phyloP scores from a whole-genome alignment of 2,329 filamentous ascomycete species.

The Emmonsiellopsis sp. region DNA sequence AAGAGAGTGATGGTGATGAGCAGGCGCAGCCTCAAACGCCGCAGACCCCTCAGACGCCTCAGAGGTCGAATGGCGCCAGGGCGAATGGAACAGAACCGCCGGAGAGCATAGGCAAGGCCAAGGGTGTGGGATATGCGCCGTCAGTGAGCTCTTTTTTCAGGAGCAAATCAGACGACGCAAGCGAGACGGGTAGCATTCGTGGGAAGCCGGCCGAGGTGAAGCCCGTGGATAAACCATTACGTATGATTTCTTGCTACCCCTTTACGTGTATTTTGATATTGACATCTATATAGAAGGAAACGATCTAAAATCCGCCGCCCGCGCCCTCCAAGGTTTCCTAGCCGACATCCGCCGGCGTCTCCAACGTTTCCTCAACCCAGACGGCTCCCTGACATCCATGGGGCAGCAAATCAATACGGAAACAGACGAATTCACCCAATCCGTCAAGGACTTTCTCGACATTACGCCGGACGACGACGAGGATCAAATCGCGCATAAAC shows the following conservation, averaged over 20 bases:
- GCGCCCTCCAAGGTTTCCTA: constrained; percentile 77
- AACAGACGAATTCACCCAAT: constrained; percentile 33
- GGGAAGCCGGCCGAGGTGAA: constrained; percentile 23
- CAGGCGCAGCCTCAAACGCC: constrained; percentile 2
- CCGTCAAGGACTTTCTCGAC: constrained; percentile 38
- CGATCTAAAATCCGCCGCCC: constrained; percentile 71
- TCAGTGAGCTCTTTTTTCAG: constrained; percentile 32
- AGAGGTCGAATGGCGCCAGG: constrained; percentile 22
- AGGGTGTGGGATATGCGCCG: constrained; percentile 23
- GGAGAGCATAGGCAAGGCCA: constrained; percentile 19
- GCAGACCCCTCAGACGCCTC: constrained; percentile 11
- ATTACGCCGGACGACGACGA: constrained; percentile 42
- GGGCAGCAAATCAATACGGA: constrained; percentile 22
- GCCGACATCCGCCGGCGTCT: constrained; percentile 68
- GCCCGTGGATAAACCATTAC: constrained; percentile 20
- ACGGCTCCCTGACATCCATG: constrained; percentile 40
- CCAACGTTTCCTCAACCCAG: constrained; percentile 51
- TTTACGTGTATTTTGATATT: constrained; percentile 4
- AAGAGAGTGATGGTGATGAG: constrained; percentile 14
- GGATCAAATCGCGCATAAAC: constrained; percentile 57
- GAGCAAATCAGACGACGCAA: constrained; percentile 27
- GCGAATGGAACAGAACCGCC: constrained; percentile 17
- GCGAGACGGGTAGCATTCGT: constrained; percentile 31
- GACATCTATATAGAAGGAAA: constrained; percentile 57
- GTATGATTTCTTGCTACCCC: constrained; percentile 12